phyloP scores from a whole-genome alignment of 257 asterid species.

The Coffea eugenioides region DNA sequence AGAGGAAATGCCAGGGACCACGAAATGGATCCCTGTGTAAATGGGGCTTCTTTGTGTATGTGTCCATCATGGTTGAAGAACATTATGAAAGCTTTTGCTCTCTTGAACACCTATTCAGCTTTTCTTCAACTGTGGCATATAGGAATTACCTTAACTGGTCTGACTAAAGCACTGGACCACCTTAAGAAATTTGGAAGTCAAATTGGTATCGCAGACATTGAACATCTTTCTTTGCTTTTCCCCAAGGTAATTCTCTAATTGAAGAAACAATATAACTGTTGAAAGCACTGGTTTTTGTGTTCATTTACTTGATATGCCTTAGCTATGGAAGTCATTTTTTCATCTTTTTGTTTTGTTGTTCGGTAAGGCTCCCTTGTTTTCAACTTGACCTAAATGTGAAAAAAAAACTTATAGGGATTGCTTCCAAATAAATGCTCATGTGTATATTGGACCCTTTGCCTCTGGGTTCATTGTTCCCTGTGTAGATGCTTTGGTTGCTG shows the following conservation, averaged over 20 bases:
- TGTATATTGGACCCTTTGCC: background rate
- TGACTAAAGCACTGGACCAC: slow-evolving; percentile 44
- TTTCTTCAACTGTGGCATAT: slow-evolving; percentile 50
- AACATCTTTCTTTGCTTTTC: slow-evolving; percentile 65
- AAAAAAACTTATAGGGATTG: background rate
- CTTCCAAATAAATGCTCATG: background rate
- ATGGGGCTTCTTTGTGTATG: slow-evolving; percentile 35
- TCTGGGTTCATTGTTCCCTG: background rate
- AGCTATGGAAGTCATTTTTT: background rate
- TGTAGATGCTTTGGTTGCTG: background rate
- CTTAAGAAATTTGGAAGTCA: slow-evolving; percentile 50
- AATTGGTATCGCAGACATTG: slow-evolving; percentile 46
- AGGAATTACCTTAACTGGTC: slow-evolving; percentile 35
- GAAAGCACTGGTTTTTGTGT: background rate
- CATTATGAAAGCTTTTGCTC: slow-evolving; percentile 50
- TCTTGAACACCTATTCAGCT: slow-evolving; percentile 59
- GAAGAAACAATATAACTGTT: background rate
- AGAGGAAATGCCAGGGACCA: slow-evolving; percentile 27
- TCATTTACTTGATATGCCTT: background rate
- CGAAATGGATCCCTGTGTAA: slow-evolving; percentile 32
- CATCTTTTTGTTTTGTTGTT: background rate
- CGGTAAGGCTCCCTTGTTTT: background rate
- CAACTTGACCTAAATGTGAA: background rate
- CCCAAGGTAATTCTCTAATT: slow-evolving; percentile 56
- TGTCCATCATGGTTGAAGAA: slow-evolving; percentile 83